Percentiles rank a stretch among this genome's conserved stretches.
Conservation (phyloP, 768 basidiomycete species). For the Boletus subcaerulescens region DNA sequence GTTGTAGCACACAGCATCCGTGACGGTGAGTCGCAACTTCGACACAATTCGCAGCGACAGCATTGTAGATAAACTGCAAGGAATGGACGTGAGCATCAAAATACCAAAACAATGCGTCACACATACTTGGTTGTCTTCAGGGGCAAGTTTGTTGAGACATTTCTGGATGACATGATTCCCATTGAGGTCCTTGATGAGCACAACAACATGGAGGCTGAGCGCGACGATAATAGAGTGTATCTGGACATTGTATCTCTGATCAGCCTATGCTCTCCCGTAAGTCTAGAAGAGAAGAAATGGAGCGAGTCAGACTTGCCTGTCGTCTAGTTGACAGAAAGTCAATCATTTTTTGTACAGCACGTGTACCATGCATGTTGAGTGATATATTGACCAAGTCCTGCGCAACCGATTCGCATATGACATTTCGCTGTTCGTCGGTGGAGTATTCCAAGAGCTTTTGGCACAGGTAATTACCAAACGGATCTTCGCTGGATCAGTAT, state of each 20-base stretch:
- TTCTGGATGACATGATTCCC: constrained; percentile 99
- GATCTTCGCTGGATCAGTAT: constrained; percentile 52
- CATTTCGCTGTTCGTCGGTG: constrained; percentile 94
- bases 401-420: constrained; percentile 96
- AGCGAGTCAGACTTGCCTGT: constrained; percentile 61
- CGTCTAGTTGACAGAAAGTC: constrained; percentile 95
- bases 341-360: constrained; percentile 99
- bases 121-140: constrained; percentile 94
- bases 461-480: constrained; percentile 98
- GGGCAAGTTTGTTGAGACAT: constrained; percentile 95
- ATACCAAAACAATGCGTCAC: background rate
- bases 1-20: constrained; percentile 96
- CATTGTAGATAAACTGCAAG: constrained; percentile 93
- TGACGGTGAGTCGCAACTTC: constrained; percentile 98
- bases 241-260: constrained; percentile 81
- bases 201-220: constrained; percentile 95
- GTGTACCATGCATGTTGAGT: constrained; percentile 99
- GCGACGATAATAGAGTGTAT: constrained; percentile 97
- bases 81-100: background rate
- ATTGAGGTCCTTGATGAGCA: constrained; percentile 97
- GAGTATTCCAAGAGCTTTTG: constrained; percentile 97
- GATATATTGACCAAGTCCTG: constrained; percentile 98
- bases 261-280: constrained; percentile 64
- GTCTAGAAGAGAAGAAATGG: constrained; percentile 43
- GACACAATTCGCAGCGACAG: constrained; percentile 97